phyloP scores from a whole-genome alignment of 2,329 filamentous ascomycete species.

The Westerdykella sp. region DNA sequence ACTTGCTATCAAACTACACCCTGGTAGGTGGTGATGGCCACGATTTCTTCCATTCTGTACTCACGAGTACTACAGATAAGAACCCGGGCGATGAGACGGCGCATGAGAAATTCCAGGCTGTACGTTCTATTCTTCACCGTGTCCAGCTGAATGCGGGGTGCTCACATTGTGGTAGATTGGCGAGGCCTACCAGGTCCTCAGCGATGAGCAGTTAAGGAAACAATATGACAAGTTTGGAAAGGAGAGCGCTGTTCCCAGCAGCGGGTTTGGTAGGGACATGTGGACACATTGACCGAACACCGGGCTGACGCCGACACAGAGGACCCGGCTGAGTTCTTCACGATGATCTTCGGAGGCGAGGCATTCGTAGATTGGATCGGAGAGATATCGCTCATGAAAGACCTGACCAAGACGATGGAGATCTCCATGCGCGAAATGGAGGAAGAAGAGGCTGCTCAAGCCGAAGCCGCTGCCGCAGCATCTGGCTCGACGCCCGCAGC shows the following conservation, averaged over 20 bases:
- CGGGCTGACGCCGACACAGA: conserved; percentile 41
- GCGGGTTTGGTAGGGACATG: conserved; percentile 66
- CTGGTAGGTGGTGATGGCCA: conserved; percentile 49
- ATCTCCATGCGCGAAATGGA: conserved; percentile 82
- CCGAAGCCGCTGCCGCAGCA: conserved; percentile 37
- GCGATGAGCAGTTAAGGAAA: conserved; percentile 76
- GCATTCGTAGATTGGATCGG: conserved; percentile 95
- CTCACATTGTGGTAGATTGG: conserved; percentile 48
- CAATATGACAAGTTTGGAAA: conserved; percentile 98
- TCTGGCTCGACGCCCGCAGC: conserved; percentile 15
- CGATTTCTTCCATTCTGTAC: conserved; percentile 4
- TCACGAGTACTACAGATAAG: conserved; percentile 60
- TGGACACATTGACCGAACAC: conserved; percentile 5
- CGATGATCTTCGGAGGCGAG: conserved; percentile 95
- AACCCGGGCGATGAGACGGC: conserved; percentile 94
- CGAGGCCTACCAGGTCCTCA: conserved; percentile 74
- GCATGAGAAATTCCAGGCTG: conserved; percentile 88
- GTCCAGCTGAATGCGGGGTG: conserved; percentile 15
- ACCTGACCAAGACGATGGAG: conserved; percentile 96
- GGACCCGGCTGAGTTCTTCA: conserved; percentile 96
- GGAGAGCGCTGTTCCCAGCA: conserved; percentile 81
- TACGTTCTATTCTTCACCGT: conserved; percentile 43
- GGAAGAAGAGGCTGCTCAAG: conserved; percentile 56
- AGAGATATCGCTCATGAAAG: conserved; percentile 97
- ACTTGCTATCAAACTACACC: conserved; percentile 87